A percentile compares a stretch with the other conserved stretches of the same genome.
Evolutionary conservation across 2,329 filamentous ascomycete species (phyloP).

Genomic region (Hymenoscyphus occultus): DNA sequence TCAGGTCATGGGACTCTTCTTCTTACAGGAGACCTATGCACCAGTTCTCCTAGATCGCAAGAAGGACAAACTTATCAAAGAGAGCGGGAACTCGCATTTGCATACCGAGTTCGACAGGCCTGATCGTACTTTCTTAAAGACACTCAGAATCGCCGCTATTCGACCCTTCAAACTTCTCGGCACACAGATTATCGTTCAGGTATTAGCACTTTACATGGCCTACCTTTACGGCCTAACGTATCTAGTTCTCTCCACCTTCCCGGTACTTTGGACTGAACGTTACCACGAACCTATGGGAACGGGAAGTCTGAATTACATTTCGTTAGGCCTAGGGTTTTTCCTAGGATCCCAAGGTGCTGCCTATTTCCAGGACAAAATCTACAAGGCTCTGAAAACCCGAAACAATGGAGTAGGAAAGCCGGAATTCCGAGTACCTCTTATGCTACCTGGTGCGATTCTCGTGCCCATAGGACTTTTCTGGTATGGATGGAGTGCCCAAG

Average conservation of each 20-base stretch:
- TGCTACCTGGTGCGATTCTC: slow-evolving; percentile 50
- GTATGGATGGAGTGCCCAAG: slow-evolving; percentile 55
- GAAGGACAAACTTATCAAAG: slow-evolving; percentile 42
- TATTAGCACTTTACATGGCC: slow-evolving; percentile 50
- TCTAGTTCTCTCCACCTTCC: slow-evolving; percentile 56
- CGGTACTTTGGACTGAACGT: slow-evolving; percentile 50
- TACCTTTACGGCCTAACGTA: slow-evolving; percentile 52
- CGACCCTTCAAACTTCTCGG: slow-evolving; percentile 48
- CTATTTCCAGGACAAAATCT: slow-evolving; percentile 30
- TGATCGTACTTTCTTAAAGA: slow-evolving; percentile 34
- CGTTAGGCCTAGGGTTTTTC: slow-evolving; percentile 43
- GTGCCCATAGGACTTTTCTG: slow-evolving; percentile 54
- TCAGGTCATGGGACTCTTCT: slow-evolving; percentile 43
- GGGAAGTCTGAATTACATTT: slow-evolving; percentile 53
- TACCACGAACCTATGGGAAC: slow-evolving; percentile 56
- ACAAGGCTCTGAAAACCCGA: slow-evolving; percentile 17
- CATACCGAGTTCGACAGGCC: slow-evolving; percentile 53
- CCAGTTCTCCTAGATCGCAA: slow-evolving; percentile 45
- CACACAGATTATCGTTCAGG: slow-evolving; percentile 50
- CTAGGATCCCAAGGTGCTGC: slow-evolving; percentile 36
- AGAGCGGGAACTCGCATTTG: slow-evolving; percentile 45
- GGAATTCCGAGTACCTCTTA: slow-evolving; percentile 59
- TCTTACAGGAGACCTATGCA: slow-evolving; percentile 47
- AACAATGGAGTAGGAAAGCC: slow-evolving; percentile 39
- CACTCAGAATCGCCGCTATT: slow-evolving; percentile 41